A percentile compares a stretch with the other conserved stretches of the same genome.
Evolutionary conservation across 768 basidiomycete species (phyloP).

Genomic region (Cubamyces sp.): DNA sequence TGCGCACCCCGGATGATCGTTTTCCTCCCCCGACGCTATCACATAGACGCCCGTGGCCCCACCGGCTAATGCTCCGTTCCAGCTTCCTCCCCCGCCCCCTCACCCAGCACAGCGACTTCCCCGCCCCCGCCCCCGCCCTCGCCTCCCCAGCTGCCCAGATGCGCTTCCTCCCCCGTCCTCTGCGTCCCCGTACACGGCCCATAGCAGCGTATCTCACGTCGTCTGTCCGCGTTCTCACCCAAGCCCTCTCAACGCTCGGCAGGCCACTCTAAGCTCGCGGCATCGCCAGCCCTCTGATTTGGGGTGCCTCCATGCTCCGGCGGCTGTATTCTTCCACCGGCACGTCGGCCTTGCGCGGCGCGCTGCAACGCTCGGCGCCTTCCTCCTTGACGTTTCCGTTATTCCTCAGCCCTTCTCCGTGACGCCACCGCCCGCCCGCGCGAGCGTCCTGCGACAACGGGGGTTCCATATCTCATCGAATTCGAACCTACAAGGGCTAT

Average conservation of each 20-base stretch:
- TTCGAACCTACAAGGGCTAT: not conserved
- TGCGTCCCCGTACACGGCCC: not conserved
- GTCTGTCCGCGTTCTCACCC: not conserved
- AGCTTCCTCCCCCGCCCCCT: too few species aligned
- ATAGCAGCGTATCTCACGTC: not conserved
- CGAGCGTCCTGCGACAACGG: not conserved
- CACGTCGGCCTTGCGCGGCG: slow-evolving; percentile 4
- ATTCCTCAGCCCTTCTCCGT: not conserved
- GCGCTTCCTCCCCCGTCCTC: not conserved
- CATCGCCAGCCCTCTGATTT: slow-evolving; percentile 19
- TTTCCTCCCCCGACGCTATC: not conserved
- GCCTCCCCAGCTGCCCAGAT: too few species aligned
- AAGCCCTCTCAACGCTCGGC: not conserved
- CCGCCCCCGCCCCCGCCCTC: too few species aligned
- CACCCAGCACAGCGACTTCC: too few species aligned
- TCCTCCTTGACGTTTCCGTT: not conserved
- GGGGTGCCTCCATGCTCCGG: slow-evolving; percentile 20
- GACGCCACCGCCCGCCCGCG: slow-evolving; percentile 1
- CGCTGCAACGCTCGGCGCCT: not conserved
- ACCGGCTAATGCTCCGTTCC: slow-evolving; percentile 13
- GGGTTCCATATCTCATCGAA: not conserved
- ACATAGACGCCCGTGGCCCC: slow-evolving; percentile 9
- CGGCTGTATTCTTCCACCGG: slow-evolving; percentile 13
- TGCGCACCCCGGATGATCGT: slow-evolving; percentile 9
- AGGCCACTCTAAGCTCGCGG: not conserved